These are phyloP conservation scores for Fusarium piperis DNA, from an alignment of 2,329 filamentous ascomycete genomes.

Conservation along the genomic window DNA sequence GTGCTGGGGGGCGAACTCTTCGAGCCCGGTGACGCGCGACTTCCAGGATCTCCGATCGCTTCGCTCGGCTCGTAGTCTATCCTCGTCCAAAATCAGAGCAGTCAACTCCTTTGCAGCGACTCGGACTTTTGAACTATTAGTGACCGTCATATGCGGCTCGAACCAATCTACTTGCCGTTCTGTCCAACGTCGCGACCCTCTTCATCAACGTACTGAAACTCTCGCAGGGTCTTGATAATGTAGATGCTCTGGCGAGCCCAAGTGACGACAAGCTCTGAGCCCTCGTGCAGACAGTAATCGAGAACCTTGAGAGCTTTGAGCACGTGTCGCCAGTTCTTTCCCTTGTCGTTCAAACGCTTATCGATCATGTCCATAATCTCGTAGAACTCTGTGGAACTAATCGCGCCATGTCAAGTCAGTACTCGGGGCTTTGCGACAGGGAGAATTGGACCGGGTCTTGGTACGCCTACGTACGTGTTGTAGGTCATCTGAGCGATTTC, in stretches of 20 bases:
- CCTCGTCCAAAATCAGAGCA: constrained; percentile 90
- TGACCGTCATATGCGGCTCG: constrained; percentile 9
- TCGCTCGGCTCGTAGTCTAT: constrained; percentile 87
- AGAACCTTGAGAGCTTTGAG: constrained; percentile 97
- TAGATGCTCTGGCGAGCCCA: constrained; percentile 99
- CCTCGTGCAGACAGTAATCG: constrained; percentile 97
- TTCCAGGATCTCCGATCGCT: constrained; percentile 96
- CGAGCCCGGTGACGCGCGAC: constrained; percentile 91
- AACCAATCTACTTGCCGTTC: constrained; percentile 74
- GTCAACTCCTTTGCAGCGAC: constrained; percentile 97
- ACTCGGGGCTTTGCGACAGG: background rate
- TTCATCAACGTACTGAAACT: constrained; percentile 97
- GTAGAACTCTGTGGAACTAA: constrained; percentile 94
- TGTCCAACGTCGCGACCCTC: constrained; percentile 95
- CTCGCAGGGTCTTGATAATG: constrained; percentile 97
- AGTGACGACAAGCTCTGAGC: constrained; percentile 94
- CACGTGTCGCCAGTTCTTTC: constrained; percentile 99
- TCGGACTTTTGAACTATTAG: constrained; percentile 70
- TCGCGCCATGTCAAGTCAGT: constrained; percentile 29
- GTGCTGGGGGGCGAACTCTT: constrained; percentile 73
- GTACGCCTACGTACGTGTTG: constrained; percentile 78
- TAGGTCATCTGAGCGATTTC: constrained; percentile 98
- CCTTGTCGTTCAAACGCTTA: constrained; percentile 98
- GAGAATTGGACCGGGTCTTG: background rate
- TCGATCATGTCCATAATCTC: constrained; percentile 99